Conservation (phyloP, 768 basidiomycete genomes). For the Rubroboletus satanas region DNA sequence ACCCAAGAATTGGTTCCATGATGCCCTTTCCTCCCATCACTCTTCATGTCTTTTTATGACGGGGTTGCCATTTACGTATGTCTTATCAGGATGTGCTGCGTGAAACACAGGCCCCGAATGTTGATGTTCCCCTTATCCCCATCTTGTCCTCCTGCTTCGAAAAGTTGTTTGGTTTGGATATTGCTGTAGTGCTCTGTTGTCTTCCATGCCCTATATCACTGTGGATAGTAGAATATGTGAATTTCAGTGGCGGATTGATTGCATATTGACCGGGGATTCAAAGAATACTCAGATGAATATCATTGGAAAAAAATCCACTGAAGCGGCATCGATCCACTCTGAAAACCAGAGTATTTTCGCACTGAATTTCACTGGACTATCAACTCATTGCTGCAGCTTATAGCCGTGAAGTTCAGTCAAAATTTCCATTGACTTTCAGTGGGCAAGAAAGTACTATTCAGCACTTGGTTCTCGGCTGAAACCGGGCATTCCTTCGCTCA, state of each 20-base stretch:
- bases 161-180: no score
- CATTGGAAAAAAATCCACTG: not conserved
- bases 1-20: no score
- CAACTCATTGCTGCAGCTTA: not conserved
- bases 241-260: not conserved
- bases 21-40: no score
- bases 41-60: no score
- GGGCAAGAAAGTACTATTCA: not conserved
- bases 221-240: not conserved
- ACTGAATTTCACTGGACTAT: not conserved
- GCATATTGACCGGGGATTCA: not conserved
- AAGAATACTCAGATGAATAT: not conserved
- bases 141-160: no score
- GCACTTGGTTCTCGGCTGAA: not conserved
- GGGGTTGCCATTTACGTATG: no score
- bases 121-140: no score
- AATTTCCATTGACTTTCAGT: not conserved
- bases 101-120: no score
- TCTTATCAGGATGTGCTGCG: no score
- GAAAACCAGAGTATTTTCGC: not conserved
- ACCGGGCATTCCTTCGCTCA: not conserved
- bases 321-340: not conserved
- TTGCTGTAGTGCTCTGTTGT: no score
- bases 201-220: no score
- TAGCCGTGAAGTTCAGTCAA: not conserved